phyloP scores from a whole-genome alignment of 2,329 filamentous ascomycete species.

The Xylariaceae sp. region DNA sequence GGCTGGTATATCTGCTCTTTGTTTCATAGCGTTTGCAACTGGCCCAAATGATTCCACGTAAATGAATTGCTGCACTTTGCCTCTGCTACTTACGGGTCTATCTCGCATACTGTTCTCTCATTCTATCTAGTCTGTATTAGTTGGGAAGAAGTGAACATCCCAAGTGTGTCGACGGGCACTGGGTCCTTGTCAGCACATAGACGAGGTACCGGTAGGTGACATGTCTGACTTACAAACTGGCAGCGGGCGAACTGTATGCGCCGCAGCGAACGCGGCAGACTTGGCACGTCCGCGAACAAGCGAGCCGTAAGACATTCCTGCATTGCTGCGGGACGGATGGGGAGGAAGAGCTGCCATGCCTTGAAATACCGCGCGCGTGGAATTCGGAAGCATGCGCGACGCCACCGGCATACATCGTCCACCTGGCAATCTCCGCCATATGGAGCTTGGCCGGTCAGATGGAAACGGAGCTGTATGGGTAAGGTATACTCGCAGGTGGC shows the following conservation, averaged over 20 bases:
- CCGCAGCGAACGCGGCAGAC: neutral
- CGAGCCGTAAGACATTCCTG: neutral
- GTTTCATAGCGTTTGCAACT: constrained; percentile 21
- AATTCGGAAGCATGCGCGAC: neutral
- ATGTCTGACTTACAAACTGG: neutral
- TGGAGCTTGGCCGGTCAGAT: neutral
- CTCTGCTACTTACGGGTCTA: neutral
- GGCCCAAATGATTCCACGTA: neutral
- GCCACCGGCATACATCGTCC: neutral
- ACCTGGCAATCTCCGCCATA: neutral
- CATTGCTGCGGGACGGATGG: neutral
- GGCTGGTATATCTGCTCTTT: constrained; percentile 9
- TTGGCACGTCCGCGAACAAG: neutral
- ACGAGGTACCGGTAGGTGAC: neutral
- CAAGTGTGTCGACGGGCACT: neutral
- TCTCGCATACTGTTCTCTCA: neutral
- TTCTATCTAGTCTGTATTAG: neutral
- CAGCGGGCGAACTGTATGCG: neutral
- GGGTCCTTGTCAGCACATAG: neutral
- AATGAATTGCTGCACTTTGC: neutral
- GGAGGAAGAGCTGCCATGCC: neutral
- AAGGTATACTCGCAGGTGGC: neutral
- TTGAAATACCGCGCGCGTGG: neutral
- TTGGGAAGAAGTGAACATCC: neutral
- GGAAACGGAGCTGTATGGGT: neutral